A percentile compares a stretch with the other conserved stretches of the same genome.
Conservation (phyloP, 2,329 filamentous ascomycete genomes). For the Emmonsiellopsis sp. region DNA sequence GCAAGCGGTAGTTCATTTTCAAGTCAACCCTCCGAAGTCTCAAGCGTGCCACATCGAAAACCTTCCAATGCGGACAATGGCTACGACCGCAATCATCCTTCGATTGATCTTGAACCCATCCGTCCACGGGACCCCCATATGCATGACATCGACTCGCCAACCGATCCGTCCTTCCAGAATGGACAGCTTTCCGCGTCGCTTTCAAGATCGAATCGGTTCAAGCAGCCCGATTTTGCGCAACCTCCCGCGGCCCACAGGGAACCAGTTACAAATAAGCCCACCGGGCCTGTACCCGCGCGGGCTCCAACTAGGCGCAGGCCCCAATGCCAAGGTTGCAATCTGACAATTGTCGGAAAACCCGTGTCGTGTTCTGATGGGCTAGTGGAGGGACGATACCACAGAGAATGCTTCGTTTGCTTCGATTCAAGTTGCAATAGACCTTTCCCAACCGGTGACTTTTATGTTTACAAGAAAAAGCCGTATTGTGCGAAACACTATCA, state of each 20-base stretch:
- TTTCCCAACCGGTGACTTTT: conserved; percentile 83
- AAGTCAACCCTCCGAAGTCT: conserved; percentile 41
- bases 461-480: conserved; percentile 76
- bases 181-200: conserved; percentile 24
- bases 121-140: conserved; percentile 2
- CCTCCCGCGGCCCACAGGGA: not conserved
- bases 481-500: conserved; percentile 94
- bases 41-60: conserved; percentile 21
- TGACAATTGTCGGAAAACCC: conserved; percentile 77
- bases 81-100: not conserved
- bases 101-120: not conserved
- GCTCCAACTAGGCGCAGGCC: conserved; percentile 22
- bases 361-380: conserved; percentile 89
- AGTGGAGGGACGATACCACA: conserved; percentile 88
- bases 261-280: not conserved
- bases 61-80: conserved; percentile 17
- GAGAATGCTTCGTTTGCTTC: conserved; percentile 84
- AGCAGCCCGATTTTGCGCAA: not conserved
- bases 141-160: conserved; percentile 37
- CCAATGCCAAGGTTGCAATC: conserved; percentile 71
- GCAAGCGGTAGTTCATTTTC: conserved; percentile 55
- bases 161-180: conserved; percentile 36
- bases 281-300: conserved; percentile 3
- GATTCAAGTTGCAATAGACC: conserved; percentile 59
- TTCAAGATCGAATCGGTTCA: not conserved